Evolutionary conservation across 352 stramenopile species (phyloP).

Genomic region (Aphanomyces euteiches): DNA sequence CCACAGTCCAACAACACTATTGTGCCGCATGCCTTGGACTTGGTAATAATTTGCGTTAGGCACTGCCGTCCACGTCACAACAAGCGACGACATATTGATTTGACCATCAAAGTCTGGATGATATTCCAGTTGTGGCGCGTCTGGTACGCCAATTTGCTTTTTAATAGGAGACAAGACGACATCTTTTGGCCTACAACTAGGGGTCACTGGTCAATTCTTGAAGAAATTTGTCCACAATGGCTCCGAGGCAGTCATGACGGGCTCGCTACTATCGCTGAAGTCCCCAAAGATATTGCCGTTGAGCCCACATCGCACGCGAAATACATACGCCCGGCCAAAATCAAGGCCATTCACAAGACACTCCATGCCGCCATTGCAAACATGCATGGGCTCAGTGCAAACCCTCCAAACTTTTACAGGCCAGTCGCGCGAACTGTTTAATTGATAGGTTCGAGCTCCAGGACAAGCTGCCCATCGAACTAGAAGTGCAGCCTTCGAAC

Average conservation of each 20-base stretch:
- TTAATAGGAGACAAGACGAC: background rate
- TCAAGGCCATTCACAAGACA: constrained; percentile 9
- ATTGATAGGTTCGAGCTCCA: background rate
- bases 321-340: constrained; percentile 6
- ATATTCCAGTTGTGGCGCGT: background rate
- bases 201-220: too few relatives aligned
- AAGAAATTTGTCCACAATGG: background rate
- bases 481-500: background rate
- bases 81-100: background rate
- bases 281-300: background rate
- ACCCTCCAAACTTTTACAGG: constrained; percentile 15
- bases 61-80: background rate
- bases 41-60: background rate
- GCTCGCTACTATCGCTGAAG: constrained; percentile 9
- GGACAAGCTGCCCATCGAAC: background rate
- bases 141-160: background rate
- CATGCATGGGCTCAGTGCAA: background rate
- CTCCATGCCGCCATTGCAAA: background rate
- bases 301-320: constrained; percentile 13
- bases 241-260: background rate
- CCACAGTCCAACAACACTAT: background rate
- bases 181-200: too few relatives aligned
- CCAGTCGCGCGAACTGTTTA: constrained; percentile 17
- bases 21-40: background rate
- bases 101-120: background rate